Evolutionary conservation across 768 basidiomycete species (phyloP), one percentile per base, ranked within the genome.

Genomic region (Lactarius tabidus): DNA sequence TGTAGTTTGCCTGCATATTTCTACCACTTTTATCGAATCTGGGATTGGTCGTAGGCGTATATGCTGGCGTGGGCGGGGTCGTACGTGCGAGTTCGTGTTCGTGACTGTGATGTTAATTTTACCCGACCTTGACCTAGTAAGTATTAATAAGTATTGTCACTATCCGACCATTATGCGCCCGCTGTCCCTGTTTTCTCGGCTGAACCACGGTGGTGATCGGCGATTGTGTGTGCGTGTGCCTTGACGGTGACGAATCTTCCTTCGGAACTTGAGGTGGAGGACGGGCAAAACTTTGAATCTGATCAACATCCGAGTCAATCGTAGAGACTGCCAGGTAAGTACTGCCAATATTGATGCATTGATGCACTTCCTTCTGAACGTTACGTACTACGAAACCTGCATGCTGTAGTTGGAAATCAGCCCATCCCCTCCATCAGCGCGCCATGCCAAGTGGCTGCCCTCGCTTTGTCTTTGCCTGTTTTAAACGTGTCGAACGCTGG

Each of bases 401-500:
- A n/a, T n/a, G n/a, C n/a, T n/a, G n/a, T n/a, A n/a, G n/a, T n/a
- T n/a, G n/a, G n/a, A n/a, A n/a, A n/a, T n/a, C n/a, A n/a, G n/a
- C n/a, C n/a, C n/a, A n/a, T 7, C 36, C 10, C n/a, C 35, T 36
- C 62, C 7, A 23, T 17, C 26, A 23, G 14, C n/a, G 17, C 38
- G 14, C 23, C 65, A 68, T 68, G 67, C 63, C 67, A 3, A 7
- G 39, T 39, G 38, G 60, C 18, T 55, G 60, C 57, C 56, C 67
- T 20, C 57, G 23, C 36, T 60, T 59, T 52, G 82, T 84, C 66
- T 88, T 87, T 69, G 77, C 79, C 35, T 88, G 87, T 72, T 88
- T 86, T 77, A 85, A 79, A 72, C 75, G 74, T 17, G 73, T 95
- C 15, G 95, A 98, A 77, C 78, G 85, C 60, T 75, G 79, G 57